Base-by-base conservation (phyloP, 148 eudicot genomes). In the Nyssa sinensis region DNA sequence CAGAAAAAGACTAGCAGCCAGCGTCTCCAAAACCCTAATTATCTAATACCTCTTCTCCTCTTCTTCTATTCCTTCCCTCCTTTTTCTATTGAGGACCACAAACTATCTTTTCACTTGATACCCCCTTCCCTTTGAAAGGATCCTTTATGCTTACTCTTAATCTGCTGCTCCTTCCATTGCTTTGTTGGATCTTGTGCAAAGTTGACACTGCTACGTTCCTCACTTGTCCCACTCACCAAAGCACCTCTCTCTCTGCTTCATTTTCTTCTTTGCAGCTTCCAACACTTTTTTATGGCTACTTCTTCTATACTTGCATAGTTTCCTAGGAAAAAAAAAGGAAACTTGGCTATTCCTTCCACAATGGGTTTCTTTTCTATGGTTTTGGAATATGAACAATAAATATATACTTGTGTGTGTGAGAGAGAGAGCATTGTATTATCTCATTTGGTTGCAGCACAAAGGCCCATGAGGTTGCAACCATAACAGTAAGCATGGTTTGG, bases 101-200 rank as follows among this genome's bases (percentile, higher is more conserved):
- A 7, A 4, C n/a, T 8, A 33, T 13, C 27, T 41, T 41, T 66
- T 13, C 14, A 66, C 39, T 66, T 66, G 31, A 41, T 37, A 21
- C 31, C 70, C 10, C 31, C 24, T 66, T 14, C 70, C 10, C 31
- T 37, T 66, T 14, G 2, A 25, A 24, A 37, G 69, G 39, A 9
- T 74, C 77, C 62, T 49, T 66, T 68, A 28, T 5, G 21, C 12
- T 62, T 32, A 29, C 12, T 27, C 31, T 25, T 37, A 29, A 51
- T 11, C 29, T 47, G 63, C 32, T 57, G 32, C 58, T 55, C 39
- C 58, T 14, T 35, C 27, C 32, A 34, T 33, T 47, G 47, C 65
- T 28, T 57, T 61, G 65, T 74, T 69, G 78, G 81, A 79, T 79
- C 74, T 63, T 51, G 77, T 79, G 74, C 74, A 67, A 79, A 61